Conservation (phyloP, 345 rosid genomes). For the Excoecaria cochinchinensis region DNA sequence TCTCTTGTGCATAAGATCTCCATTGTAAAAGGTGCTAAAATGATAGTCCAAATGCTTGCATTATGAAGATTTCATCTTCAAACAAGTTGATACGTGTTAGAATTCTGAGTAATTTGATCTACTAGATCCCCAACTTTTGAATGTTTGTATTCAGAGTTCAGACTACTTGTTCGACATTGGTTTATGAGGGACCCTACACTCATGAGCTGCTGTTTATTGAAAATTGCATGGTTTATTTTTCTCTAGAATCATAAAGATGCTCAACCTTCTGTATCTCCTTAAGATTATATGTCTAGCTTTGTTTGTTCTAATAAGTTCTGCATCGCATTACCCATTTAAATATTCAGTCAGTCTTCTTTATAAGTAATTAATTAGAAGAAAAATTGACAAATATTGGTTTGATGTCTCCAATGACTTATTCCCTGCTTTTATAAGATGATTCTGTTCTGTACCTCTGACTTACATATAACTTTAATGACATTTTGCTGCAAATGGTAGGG, state of each 20-base stretch:
- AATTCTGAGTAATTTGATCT: background rate
- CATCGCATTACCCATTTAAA: background rate
- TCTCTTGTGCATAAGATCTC: background rate
- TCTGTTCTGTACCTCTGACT: background rate
- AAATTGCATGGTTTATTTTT: background rate
- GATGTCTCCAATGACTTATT: background rate
- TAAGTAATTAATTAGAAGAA: background rate
- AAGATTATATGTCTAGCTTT: too few relatives aligned
- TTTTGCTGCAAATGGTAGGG: constrained; percentile 53
- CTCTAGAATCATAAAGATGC: background rate
- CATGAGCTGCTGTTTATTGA: background rate
- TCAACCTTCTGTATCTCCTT: background rate
- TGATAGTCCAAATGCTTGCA: background rate
- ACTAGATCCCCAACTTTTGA: background rate
- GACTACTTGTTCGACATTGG: background rate
- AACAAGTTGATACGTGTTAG: background rate
- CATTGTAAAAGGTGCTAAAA: background rate
- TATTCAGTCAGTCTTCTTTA: background rate
- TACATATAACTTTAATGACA: constrained; percentile 10
- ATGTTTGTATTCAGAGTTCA: background rate
- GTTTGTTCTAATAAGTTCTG: background rate
- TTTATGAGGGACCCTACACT: background rate
- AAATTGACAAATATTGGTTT: background rate
- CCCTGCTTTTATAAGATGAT: background rate
- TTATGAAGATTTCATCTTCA: background rate